Evolutionary conservation across 768 basidiomycete species (phyloP).

Genomic region (Mycena haematopus): DNA sequence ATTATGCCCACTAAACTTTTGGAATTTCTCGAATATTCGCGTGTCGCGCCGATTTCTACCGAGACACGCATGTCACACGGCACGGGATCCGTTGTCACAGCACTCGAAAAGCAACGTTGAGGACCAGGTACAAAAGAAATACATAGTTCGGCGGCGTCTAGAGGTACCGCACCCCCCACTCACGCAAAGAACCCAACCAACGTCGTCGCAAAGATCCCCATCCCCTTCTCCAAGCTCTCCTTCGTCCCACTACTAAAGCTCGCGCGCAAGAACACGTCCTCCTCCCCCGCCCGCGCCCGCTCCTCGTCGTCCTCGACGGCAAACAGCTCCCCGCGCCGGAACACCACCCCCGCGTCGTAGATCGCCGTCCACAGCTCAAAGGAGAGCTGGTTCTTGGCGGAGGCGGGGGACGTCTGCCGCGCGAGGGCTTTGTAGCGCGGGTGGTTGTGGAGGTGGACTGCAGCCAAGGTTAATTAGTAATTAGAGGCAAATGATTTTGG

Average conservation of each 20-base stretch:
- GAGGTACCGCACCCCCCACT: not conserved
- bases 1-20: too few relatives aligned
- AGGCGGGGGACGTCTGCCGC: conserved; percentile 25
- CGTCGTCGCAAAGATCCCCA: conserved; percentile 18
- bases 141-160: too few relatives aligned
- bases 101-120: too few relatives aligned
- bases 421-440: conserved; percentile 26
- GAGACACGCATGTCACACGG: not conserved
- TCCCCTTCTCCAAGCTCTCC: conserved; percentile 25
- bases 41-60: not conserved
- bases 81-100: not conserved
- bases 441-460: conserved; percentile 30
- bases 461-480: not conserved
- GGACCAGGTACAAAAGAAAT: too few relatives aligned
- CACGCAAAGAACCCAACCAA: conserved; percentile 28
- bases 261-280: conserved; percentile 28
- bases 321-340: conserved; percentile 29
- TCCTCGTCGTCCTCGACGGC: conserved; percentile 27
- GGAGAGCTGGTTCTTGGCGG: conserved; percentile 25
- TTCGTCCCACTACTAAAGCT: conserved; percentile 27
- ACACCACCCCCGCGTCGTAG: conserved; percentile 14
- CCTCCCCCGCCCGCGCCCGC: conserved; percentile 24
- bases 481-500: not conserved
- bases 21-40: not conserved
- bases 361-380: conserved; percentile 21